phyloP scores from a whole-genome alignment of 139 green algal species.

The Chlorella sp. region DNA sequence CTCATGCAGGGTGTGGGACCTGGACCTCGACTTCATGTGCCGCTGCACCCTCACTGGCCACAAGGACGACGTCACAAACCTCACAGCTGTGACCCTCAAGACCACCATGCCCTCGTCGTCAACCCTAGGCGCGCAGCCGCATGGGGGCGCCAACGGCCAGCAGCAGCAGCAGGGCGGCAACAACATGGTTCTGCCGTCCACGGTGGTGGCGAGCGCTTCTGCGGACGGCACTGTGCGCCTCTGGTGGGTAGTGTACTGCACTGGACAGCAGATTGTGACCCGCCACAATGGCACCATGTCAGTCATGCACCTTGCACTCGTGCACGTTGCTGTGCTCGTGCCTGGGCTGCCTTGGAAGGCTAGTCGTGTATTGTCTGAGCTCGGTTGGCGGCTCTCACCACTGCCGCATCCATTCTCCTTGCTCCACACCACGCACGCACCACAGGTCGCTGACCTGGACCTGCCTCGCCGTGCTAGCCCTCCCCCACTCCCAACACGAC shows the following conservation, averaged over 20 bases:
- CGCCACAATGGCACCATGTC: too few relatives aligned
- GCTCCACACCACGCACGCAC: neutral
- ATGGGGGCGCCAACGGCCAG: too few relatives aligned
- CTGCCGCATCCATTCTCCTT: too few relatives aligned
- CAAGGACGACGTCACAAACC: conserved; percentile 54
- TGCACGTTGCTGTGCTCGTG: too few relatives aligned
- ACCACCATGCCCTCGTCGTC: neutral
- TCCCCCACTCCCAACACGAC: neutral
- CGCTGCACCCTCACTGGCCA: conserved; percentile 76
- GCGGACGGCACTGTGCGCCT: conserved; percentile 76
- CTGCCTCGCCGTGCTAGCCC: neutral
- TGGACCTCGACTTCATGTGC: conserved; percentile 77
- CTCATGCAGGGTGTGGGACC: conserved; percentile 81
- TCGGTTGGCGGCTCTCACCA: too few relatives aligned
- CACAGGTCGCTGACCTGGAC: neutral
- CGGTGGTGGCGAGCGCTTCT: conserved; percentile 50
- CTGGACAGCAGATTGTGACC: too few relatives aligned
- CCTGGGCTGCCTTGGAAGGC: too few relatives aligned
- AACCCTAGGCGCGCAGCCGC: too few relatives aligned
- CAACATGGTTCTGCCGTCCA: conserved; percentile 3
- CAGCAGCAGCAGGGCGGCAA: neutral
- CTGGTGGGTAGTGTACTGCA: conserved; percentile 41
- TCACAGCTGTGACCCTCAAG: neutral
- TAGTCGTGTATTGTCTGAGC: too few relatives aligned
- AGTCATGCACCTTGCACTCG: too few relatives aligned